Base-by-base conservation (phyloP, 306 rosid species). In the Hylodesmum podocarpum region DNA sequence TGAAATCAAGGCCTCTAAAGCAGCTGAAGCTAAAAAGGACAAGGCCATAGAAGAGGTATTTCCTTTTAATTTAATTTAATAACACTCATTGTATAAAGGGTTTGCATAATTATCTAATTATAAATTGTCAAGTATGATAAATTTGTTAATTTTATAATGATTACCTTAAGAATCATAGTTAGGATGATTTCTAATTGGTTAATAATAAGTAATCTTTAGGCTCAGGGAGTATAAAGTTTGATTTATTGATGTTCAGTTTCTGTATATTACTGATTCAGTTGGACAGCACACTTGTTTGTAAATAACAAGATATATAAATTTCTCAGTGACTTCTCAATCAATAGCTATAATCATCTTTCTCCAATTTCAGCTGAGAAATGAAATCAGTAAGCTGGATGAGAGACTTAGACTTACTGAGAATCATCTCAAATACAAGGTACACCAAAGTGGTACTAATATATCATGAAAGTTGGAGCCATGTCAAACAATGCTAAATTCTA, bases 21-120 rank as follows among this genome's bases (percentile, higher is more conserved):
- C 85, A 70, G 74, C 87, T 53, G 93, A 89, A 83, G 88, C 86
- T 72, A 88, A 85, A 7, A 95, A 90, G 73, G 96, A 92, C 66
- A 92, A 92, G 91, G 96, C 92, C 69, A 83, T 88, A 27, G 92
- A 89, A 77, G 96, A 88, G 96, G 98, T 94, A 89, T 39, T 47
- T 47, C 36, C 12, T 58, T 27, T 15, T 13, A 18, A 18, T 50
- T 50, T 19, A 50, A 50, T 50, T 8, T 33, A 33, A 33, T 3
- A 3, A 33, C 37, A 4, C n/a, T n/a, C n/a, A n/a, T n/a, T n/a
- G n/a, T 33, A 7, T 33, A 33, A 33, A 33, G 4, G 6, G 6
- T 33, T 33, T 33, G 0, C 6, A 33, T 33, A 3, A 3, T 33
- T 33, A 33, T 33, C 4, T 7, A 33, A 33, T 33, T 7, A 33